Conservation (phyloP, 1,284 basidiomycete species). For the Ustilago hordei region DNA sequence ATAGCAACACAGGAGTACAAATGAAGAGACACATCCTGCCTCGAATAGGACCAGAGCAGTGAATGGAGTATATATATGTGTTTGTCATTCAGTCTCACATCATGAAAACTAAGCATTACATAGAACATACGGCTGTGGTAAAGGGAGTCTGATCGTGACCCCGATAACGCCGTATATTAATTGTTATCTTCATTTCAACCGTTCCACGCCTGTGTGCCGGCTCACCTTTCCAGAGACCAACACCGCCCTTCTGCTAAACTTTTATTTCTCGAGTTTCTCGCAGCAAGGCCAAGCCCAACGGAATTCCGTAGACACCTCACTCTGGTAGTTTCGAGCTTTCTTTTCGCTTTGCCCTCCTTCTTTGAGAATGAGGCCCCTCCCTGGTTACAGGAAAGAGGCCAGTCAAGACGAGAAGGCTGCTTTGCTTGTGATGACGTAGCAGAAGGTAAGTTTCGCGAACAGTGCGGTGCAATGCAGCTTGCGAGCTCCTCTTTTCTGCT, state of each 20-base stretch:
- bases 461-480: not conserved
- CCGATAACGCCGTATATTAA: too few species aligned
- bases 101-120: too few species aligned
- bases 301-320: slow-evolving; percentile 19
- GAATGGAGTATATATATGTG: too few species aligned
- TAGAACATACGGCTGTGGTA: too few species aligned
- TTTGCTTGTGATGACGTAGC: not conserved
- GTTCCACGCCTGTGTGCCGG: not conserved
- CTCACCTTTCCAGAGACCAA: slow-evolving; percentile 13
- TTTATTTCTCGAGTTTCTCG: slow-evolving; percentile 6
- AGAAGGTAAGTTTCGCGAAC: too few species aligned
- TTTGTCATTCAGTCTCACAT: too few species aligned
- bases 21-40: too few species aligned
- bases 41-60: too few species aligned
- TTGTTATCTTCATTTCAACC: too few species aligned
- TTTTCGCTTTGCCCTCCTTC: not conserved
- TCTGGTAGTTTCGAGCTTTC: not conserved
- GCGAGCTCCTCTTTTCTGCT: not conserved
- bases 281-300: slow-evolving; percentile 35
- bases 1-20: too few species aligned
- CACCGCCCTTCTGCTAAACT: not conserved
- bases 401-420: not conserved
- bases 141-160: too few species aligned
- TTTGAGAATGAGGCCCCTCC: not conserved
- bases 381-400: not conserved